A percentile compares a stretch with the other conserved stretches of the same genome.
Evolutionary conservation across 176 grass and related monocot genomes (phyloP).

Genomic region (Zizania latifolia): DNA sequence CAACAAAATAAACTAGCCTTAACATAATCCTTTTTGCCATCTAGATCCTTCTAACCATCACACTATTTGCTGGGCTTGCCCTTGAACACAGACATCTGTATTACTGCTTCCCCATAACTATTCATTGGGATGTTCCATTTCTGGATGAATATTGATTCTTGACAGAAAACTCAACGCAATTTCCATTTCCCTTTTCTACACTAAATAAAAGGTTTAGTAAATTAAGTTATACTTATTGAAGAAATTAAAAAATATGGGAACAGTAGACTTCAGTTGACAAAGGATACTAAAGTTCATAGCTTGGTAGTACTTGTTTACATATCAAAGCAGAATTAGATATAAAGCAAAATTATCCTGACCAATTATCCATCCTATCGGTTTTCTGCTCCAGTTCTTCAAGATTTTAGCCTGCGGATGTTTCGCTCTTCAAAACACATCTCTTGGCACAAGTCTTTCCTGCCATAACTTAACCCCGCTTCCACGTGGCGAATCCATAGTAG

Average conservation of each 20-base stretch:
- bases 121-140: not conserved
- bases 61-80: not conserved
- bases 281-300: not conserved
- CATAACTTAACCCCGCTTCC: not conserved
- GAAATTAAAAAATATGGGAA: not conserved
- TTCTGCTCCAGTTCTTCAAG: not conserved
- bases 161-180: not conserved
- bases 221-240: not conserved
- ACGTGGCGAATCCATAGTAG: not conserved
- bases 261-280: too few species aligned
- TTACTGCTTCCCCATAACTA: not conserved
- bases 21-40: not conserved
- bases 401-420: not conserved
- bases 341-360: not conserved
- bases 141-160: constrained; percentile 19
- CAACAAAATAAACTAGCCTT: constrained; percentile 21
- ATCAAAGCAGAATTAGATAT: not conserved
- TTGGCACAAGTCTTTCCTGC: not conserved
- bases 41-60: not conserved
- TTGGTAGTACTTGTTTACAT: constrained; percentile 6
- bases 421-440: not conserved
- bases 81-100: not conserved
- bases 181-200: not conserved
- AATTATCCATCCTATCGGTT: not conserved
- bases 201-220: not conserved